Evolutionary conservation across 805 yeast species (phyloP), one percentile per base, ranked within the genome.

Genomic region (Candida sonorensis): DNA sequence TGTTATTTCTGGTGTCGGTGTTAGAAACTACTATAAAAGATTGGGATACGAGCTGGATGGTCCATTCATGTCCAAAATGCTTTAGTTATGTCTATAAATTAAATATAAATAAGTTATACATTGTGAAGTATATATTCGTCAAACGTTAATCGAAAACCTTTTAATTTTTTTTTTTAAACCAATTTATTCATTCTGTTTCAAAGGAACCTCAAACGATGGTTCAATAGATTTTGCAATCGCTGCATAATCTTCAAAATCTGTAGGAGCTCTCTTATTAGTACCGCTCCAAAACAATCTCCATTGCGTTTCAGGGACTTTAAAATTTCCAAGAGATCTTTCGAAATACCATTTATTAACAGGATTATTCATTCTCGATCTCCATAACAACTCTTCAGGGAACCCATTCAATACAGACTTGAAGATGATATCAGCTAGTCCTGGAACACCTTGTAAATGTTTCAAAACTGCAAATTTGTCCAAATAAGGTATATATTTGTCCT

Each of bases 301-400:
- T 30, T 50, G 31, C 29, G 58, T 16, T 10, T 18, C 27, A 27
- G 61, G 60, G 2, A 55, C 51, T 12, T 79, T 50, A 31, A 68
- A 65, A 17, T 80, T 77, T 1, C 95, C 95, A 12, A 67, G 61
- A 25, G 95, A 80, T 41, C 98, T 66, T 50, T 92, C 97, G 57
- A 90, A 92, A 53, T 90, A 90, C 98, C 98, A 92, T 51, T 87
- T 87, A 62, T 92, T 92, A 7, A 92, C 96, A 0, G 96, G 95
- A 55, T 92, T 92, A 34, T 62, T 72, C 36, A 70, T 71, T 28
- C 95, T 64, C 1, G 97, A 90, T 48, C 98, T 72, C 98, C 98
- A 92, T 2, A 92, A 61, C 10, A 87, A 55, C 51, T 86, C 92
- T 11, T 68, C 59, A 0, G 85, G 82, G 50, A 78, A 88, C 30